Percentiles rank a stretch among this genome's conserved stretches.
Evolutionary conservation across 2,329 filamentous ascomycete species (phyloP).

Genomic region (Colletotrichum noveboracense): DNA sequence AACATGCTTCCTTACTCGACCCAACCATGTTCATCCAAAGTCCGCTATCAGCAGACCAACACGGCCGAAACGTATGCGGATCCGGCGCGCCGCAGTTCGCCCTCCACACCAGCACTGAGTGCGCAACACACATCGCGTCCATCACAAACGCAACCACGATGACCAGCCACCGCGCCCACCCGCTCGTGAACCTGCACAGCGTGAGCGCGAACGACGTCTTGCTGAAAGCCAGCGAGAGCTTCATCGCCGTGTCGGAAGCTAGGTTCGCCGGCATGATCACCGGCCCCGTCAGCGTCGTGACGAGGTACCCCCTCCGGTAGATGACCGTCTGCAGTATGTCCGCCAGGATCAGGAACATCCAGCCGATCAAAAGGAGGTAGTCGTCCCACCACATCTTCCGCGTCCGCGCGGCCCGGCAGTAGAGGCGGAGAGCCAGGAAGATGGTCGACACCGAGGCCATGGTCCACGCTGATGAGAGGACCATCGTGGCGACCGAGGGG

Average conservation of each 20-base stretch:
- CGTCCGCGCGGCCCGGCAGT: conserved; percentile 34
- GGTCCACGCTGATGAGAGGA: not conserved
- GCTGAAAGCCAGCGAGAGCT: conserved; percentile 35
- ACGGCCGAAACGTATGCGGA: not conserved
- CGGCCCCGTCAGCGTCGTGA: conserved; percentile 42
- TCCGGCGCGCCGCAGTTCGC: not conserved
- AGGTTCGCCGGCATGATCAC: conserved; percentile 55
- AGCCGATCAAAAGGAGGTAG: conserved; percentile 37
- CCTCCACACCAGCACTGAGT: not conserved
- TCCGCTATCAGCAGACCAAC: not conserved
- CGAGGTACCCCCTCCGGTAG: not conserved
- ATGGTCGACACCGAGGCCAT: conserved; percentile 15
- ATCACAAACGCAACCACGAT: not conserved
- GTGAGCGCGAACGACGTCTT: conserved; percentile 42
- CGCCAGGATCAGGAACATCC: conserved; percentile 30
- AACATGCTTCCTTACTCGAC: not conserved
- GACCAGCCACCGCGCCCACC: conserved; percentile 44
- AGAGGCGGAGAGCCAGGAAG: conserved; percentile 35
- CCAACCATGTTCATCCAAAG: not conserved
- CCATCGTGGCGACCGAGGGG: not conserved
- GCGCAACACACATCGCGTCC: not conserved
- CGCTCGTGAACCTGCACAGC: conserved; percentile 45
- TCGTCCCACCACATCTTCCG: conserved; percentile 43
- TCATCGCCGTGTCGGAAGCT: conserved; percentile 37
- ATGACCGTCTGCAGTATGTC: not conserved